Evolutionary conservation across 2,329 filamentous ascomycete species (phyloP), one percentile per base, ranked within the genome.

Genomic region (Cercospora citrullina): DNA sequence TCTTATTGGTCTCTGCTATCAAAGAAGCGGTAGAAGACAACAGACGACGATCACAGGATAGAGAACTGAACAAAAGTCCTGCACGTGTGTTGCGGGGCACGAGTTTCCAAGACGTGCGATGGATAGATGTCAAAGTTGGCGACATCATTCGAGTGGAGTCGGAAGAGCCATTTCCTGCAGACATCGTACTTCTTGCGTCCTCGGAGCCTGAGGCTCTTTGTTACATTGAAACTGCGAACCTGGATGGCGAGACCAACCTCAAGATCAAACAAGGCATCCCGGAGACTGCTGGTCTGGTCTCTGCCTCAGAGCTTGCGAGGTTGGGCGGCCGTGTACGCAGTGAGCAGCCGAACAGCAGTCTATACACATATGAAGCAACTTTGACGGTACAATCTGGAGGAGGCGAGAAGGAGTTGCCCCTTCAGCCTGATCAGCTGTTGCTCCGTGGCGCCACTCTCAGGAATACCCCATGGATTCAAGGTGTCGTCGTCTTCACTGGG

Each of bases 211-310:
- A 99, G 82, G 95, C 95, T 75, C 83, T 99, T 66, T 99, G 95
- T 81, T 99, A 99, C 79, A 98, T 99, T 77, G 95, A 99, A 82
- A 99, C 95, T 1, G 94, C 95, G 26, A 99, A 99, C 78, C 84
- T 99, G 67, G 95, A 99, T 75, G 95, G 95, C 74, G 95, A 99
- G 81, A 99, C 95, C 21, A 99, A 99, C 78, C 83, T 99, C 74
- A 99, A 99, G 82, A 97, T 99, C 82, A 99, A 99, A 82, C 95
- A 99, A 82, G 94, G 90, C 1, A 89, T 97, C 64, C 94, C 95
- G 0, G 95, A 99, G 82, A 99, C 95, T 0, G 89, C 91, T 14
- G 86, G 91, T 69, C 85, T 97, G 77, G 93, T 99, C 68, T 97
- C 92, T 77, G 88, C 93, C 18, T 89, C 87, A 71, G 94, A 98